Conservation (phyloP, 73 alveolate species). For the Paramecium sonneborni region DNA sequence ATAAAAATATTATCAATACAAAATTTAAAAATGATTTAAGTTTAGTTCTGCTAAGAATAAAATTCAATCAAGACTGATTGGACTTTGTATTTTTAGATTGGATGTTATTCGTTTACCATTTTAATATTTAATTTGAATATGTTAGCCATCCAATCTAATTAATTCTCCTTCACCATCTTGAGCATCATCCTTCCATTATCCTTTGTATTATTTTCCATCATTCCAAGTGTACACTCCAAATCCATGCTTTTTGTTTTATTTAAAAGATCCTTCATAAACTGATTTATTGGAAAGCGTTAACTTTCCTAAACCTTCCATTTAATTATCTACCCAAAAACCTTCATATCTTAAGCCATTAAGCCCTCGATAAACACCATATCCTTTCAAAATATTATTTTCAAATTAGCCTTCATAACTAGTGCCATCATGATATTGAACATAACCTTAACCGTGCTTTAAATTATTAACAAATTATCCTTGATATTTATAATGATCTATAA, state of each 20-base stretch:
- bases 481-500: neutral
- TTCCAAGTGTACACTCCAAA: conserved; percentile 66
- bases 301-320: conserved; percentile 63
- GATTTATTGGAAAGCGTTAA: conserved; percentile 64
- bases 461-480: neutral
- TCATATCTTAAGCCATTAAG: conserved; percentile 61
- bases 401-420: neutral
- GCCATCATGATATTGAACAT: neutral
- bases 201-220: conserved; percentile 63
- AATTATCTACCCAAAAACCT: conserved; percentile 66
- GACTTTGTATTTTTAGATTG: neutral
- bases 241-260: conserved; percentile 58
- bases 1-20: neutral
- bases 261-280: conserved; percentile 65
- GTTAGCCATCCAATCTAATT: neutral
- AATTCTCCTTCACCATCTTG: neutral
- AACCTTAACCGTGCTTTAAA: neutral
- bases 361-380: neutral
- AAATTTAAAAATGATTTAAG: neutral
- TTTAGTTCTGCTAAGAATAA: neutral
- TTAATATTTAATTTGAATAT: neutral
- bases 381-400: neutral
- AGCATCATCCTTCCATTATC: conserved; percentile 23
- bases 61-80: neutral
- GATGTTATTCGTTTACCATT: neutral